Evolutionary conservation across 192 early-diverging fungal species (phyloP).

Genomic region (Jimgerdemannia lactiflua): DNA sequence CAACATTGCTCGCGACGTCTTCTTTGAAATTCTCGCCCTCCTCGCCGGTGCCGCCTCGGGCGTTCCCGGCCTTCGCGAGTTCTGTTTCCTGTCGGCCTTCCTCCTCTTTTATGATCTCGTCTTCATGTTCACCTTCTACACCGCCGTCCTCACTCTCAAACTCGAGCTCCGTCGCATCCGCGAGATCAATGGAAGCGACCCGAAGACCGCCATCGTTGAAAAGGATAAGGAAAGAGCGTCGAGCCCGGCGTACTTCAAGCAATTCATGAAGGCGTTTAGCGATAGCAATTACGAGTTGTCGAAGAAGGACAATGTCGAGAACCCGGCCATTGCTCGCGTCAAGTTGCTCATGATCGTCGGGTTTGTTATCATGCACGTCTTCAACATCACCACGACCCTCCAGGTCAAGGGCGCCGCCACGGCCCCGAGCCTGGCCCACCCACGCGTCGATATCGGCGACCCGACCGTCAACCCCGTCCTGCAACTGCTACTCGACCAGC

Average conservation of each 20-base stretch:
- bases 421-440: neutral
- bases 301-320: conserved; percentile 41
- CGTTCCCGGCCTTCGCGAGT: conserved; percentile 73
- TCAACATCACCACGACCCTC: conserved; percentile 58
- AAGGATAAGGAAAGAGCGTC: conserved; percentile 4
- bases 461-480: conserved; percentile 41
- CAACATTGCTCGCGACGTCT: conserved; percentile 70
- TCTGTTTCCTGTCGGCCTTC: conserved; percentile 78
- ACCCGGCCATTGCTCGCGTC: conserved; percentile 50
- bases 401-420: conserved; percentile 14
- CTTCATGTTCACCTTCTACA: conserved; percentile 84
- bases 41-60: conserved; percentile 73
- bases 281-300: conserved; percentile 26
- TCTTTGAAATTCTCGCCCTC: conserved; percentile 81
- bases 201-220: conserved; percentile 3
- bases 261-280: conserved; percentile 58
- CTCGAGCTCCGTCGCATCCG: conserved; percentile 64
- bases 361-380: conserved; percentile 61
- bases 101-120: conserved; percentile 79
- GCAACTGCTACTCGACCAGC: conserved; percentile 36
- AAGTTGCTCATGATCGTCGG: conserved; percentile 62
- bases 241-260: conserved; percentile 55
- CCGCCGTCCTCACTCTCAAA: conserved; percentile 84
- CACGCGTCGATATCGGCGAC: conserved; percentile 37
- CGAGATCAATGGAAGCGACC: conserved; percentile 25